Conservation (phyloP, 2,329 filamentous ascomycete genomes). For the Harringtonia aguacate region DNA sequence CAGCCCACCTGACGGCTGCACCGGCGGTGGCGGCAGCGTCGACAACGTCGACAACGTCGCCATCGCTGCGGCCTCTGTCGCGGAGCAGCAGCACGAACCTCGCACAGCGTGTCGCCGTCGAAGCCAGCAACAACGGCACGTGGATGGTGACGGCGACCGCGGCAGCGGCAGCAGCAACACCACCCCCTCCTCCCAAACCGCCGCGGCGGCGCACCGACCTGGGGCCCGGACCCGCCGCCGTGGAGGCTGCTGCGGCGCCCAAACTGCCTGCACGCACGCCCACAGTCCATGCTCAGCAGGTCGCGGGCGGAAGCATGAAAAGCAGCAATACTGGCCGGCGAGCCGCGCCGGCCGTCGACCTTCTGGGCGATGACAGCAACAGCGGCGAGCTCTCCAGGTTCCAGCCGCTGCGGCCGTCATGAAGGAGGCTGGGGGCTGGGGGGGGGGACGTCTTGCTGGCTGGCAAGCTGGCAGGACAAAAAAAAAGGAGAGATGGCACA, state of each 20-base stretch:
- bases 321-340: not conserved
- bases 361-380: conserved; percentile 35
- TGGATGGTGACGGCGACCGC: too few species aligned
- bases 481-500: too few species aligned
- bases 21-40: conserved; percentile 16
- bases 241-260: conserved; percentile 7
- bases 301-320: not conserved
- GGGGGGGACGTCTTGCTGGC: not conserved
- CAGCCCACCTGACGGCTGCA: conserved; percentile 36
- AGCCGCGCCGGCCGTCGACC: conserved; percentile 24
- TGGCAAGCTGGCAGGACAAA: too few species aligned
- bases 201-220: conserved; percentile 5
- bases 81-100: too few species aligned
- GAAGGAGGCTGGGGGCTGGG: not conserved
- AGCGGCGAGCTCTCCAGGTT: conserved; percentile 36
- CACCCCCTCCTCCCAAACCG: not conserved
- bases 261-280: conserved; percentile 15
- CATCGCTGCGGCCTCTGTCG: too few species aligned
- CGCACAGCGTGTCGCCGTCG: too few species aligned
- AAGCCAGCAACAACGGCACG: too few species aligned
- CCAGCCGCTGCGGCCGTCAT: conserved; percentile 42
- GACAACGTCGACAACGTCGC: conserved; percentile 5
- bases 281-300: conserved; percentile 5
- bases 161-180: not conserved
- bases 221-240: not conserved